Evolutionary conservation across 1,284 basidiomycete genomes (phyloP), one percentile per base, ranked within the genome.

Genomic region (Vanrija sp.): DNA sequence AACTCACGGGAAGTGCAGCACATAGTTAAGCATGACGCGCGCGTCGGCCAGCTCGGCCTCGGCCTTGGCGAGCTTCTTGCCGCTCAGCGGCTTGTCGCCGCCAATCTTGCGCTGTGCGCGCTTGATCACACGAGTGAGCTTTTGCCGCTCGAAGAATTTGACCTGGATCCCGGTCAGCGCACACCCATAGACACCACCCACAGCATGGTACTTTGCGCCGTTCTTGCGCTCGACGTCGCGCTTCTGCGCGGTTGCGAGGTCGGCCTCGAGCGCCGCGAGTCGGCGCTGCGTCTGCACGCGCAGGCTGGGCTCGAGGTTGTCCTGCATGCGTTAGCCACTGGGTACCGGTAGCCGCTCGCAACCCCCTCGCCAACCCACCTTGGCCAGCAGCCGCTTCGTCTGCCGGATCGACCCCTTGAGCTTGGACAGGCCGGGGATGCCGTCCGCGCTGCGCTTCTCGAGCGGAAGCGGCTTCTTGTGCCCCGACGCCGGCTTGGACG

Each of bases 81-180:
- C 74, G 63, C 65, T 77, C 66, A 78, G 66, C 39, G 55, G 69
- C 40, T 67, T 57, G 68, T 68, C 26, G 66, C 65, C 25, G 28
- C 38, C 38, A n/a, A 19, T 21, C 38, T 46, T 52, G 79, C 83
- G 72, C 84, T 86, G 43, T 72, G 77, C 69, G 84, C 73, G 86
- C 46, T 81, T 83, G 54, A 93, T 82, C 68, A 86, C 86, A 23
- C 91, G 83, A 6, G 81, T 66, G 10, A 91, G 82, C 69, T 93
- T 93, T 76, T 89, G 85, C 45, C 88, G 83, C 74, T 93, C 90
- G 62, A 93, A 93, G 77, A 93, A 93, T 74, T 91, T 93, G 67
- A 91, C 71, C 75, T 78, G 12, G 38, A 25, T n/a, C n/a, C n/a
- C n/a, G 23, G 34, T 29, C 7, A 19, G 49, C 0, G 38, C 26